These are phyloP conservation scores for Alternaria sp. DNA, from an alignment of 2,329 filamentous ascomycete species.

Conservation along the genomic window DNA sequence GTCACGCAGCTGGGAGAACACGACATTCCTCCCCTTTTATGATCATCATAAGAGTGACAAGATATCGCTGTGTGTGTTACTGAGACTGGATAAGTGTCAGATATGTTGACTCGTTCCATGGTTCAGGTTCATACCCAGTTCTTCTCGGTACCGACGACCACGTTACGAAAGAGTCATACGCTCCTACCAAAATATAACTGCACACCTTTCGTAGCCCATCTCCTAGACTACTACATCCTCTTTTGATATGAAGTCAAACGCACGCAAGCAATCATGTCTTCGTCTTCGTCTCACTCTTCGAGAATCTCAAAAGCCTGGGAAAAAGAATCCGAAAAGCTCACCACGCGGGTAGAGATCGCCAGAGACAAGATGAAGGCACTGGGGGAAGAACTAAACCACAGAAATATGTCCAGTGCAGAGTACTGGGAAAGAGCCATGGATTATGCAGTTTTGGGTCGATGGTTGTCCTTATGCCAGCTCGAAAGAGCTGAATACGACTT, in stretches of 20 bases:
- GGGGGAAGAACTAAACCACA: not conserved
- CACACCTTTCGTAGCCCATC: not conserved
- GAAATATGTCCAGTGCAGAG: not conserved
- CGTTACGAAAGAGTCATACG: not conserved
- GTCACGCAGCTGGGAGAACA: not conserved
- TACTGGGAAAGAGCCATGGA: not conserved
- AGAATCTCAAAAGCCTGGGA: too few relatives aligned
- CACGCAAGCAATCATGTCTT: too few relatives aligned
- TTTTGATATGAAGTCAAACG: too few relatives aligned
- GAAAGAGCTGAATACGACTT: not conserved
- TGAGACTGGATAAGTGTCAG: fast-evolving
- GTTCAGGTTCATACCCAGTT: not conserved
- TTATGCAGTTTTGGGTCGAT: not conserved
- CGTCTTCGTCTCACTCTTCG: too few relatives aligned
- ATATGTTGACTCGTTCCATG: not conserved
- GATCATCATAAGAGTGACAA: not conserved
- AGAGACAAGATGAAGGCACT: too few relatives aligned
- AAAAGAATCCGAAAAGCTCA: too few relatives aligned
- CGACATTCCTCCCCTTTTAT: not conserved
- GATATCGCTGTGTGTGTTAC: fast-evolving
- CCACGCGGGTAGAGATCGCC: too few relatives aligned
- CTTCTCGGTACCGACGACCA: not conserved
- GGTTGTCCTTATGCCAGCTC: not conserved
- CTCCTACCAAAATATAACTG: not conserved
- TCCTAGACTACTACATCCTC: too few relatives aligned